Evolutionary conservation across 257 asterid species (phyloP).

Genomic region (Oldenlandia corymbosa): DNA sequence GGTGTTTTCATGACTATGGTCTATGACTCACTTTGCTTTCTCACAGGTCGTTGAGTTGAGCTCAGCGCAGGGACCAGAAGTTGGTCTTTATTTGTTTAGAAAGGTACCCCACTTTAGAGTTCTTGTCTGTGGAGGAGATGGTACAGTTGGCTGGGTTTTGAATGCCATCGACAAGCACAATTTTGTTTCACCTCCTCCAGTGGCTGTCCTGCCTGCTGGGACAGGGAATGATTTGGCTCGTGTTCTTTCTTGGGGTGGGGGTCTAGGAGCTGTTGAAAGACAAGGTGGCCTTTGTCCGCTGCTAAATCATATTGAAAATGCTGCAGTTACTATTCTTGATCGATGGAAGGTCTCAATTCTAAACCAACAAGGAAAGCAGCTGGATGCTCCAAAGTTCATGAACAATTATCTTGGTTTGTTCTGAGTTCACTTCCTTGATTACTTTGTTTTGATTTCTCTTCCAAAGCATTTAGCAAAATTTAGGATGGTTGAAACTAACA

Average conservation of each 20-base stretch:
- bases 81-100: slow-evolving; percentile 77
- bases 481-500: neutral
- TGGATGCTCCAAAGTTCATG: slow-evolving; percentile 66
- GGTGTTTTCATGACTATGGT: neutral
- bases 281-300: slow-evolving; percentile 94
- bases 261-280: slow-evolving; percentile 96
- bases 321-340: slow-evolving; percentile 97
- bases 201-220: slow-evolving; percentile 98
- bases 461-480: neutral
- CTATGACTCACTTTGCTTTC: neutral
- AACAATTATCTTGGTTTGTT: slow-evolving; percentile 91
- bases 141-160: slow-evolving; percentile 97
- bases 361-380: slow-evolving; percentile 61
- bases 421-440: slow-evolving; percentile 13
- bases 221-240: slow-evolving; percentile 99
- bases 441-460: neutral
- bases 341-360: slow-evolving; percentile 80
- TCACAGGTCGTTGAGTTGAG: slow-evolving; percentile 76
- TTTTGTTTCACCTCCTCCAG: slow-evolving; percentile 97
- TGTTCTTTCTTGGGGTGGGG: slow-evolving; percentile 96
- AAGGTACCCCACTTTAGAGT: slow-evolving; percentile 85
- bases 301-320: slow-evolving; percentile 82
- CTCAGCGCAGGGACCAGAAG: slow-evolving; percentile 86
- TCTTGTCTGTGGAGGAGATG: slow-evolving; percentile 98
- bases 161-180: slow-evolving; percentile 83